Base-by-base conservation (phyloP, 345 rosid species). In the Bruguiera parviflora region DNA sequence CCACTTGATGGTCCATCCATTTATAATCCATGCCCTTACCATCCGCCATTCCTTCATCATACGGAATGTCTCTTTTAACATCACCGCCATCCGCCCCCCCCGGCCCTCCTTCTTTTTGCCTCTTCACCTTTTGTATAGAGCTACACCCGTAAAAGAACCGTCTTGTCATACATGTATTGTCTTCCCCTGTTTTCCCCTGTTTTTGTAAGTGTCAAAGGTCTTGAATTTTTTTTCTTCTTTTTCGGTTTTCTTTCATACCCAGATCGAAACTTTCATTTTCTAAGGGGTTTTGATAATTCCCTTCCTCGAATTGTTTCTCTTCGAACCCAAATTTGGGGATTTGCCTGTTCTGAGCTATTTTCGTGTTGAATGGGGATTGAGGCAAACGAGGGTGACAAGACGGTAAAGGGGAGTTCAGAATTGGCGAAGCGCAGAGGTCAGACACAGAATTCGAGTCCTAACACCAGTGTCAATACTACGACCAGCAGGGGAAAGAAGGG, bases 291-390 rank as follows among this genome's bases (percentile, higher is more conserved):
- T 1, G 8, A 63, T 18, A 19, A 18, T 70, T 39, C 71, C 72
- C 76, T n/a, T 43, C 47, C 63, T 29, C 19, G 52, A 6, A 13
- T 56, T 57, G 1, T 67, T 19, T 11, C 24, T 69, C 10, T 15
- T 25, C 47, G 27, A 18, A 9, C 53, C 27, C 37, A 27, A 22
- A 46, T 67, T 58, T 49, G 9, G 13, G 24, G 11, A 10, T 37
- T 63, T 10, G 20, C 43, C 27, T 29, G 49, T 47, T 66, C 52
- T 31, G 28, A 58, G 19, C 65, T 67, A 35, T 29, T 10, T 25
- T 5, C 11, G 27, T 21, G 33, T 21, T 83, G 73, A 67, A 92
- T 92, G 97, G 96, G 92, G 73, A 81, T 86, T 80, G 85, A 81
- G 71, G 78, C 79, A 61, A 83, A 73, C 18, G 59, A 61, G 63